Evolutionary conservation across 371 early-diverging fungal genomes (phyloP).

Genomic region (Gilbertella persicaria): DNA sequence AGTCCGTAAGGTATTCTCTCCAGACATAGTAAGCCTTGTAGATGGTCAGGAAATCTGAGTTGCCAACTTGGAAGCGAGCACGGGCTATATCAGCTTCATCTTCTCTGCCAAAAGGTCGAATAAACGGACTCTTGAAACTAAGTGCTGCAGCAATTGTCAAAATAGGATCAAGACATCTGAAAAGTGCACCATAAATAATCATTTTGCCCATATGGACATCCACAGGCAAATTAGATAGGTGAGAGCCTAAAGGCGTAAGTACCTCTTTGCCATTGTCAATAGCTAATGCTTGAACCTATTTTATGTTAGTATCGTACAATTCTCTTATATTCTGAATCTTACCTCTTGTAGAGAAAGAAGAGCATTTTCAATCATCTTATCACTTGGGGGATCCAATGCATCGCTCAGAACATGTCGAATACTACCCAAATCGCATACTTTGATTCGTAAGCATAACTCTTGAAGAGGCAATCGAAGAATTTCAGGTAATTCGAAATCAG

Average conservation of each 20-base stretch:
- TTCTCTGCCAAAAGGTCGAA: slow-evolving; percentile 75
- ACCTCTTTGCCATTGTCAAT: slow-evolving; percentile 41
- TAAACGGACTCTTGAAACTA: slow-evolving; percentile 70
- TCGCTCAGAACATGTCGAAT: slow-evolving; percentile 64
- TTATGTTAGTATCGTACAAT: not conserved
- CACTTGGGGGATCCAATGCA: slow-evolving; percentile 77
- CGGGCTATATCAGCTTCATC: slow-evolving; percentile 58
- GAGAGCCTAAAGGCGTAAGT: slow-evolving; percentile 88
- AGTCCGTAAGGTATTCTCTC: slow-evolving; percentile 45
- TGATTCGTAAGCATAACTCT: slow-evolving; percentile 79
- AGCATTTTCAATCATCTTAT: slow-evolving; percentile 68
- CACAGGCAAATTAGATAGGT: slow-evolving; percentile 84
- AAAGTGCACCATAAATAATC: slow-evolving; percentile 80
- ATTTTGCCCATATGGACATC: slow-evolving; percentile 90
- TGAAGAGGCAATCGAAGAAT: slow-evolving; percentile 82
- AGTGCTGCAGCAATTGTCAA: slow-evolving; percentile 82
- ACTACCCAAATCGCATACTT: slow-evolving; percentile 61
- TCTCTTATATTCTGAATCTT: not conserved
- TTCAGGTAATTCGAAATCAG: slow-evolving; percentile 75
- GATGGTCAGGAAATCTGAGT: slow-evolving; percentile 80
- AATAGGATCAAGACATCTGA: slow-evolving; percentile 79
- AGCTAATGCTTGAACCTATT: slow-evolving; percentile 50
- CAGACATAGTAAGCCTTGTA: slow-evolving; percentile 76
- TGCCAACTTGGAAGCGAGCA: slow-evolving; percentile 45
- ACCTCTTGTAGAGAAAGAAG: slow-evolving; percentile 63